Conservation (phyloP, 208 protist species). For the Acanthamoeba triangularis region DNA sequence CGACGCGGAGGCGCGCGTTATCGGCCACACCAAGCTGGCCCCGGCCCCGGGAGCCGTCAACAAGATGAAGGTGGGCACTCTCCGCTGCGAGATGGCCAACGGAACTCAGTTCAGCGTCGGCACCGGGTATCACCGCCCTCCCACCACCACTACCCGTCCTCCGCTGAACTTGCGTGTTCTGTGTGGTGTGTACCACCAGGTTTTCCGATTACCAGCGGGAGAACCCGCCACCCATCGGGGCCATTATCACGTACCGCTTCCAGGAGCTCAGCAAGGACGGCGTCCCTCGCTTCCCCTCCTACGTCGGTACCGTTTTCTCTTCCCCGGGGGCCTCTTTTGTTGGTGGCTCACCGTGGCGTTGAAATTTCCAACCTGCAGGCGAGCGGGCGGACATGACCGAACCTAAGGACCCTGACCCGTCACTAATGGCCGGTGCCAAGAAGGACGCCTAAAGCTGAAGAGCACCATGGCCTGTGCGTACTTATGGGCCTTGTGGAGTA, state of each 20-base stretch:
- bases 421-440: background rate
- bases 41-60: constrained; percentile 86
- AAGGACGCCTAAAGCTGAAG: background rate
- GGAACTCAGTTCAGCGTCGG: constrained; percentile 88
- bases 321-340: background rate
- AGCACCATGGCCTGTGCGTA: too few relatives aligned
- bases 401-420: constrained; percentile 31
- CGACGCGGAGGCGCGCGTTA: constrained; percentile 88
- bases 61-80: constrained; percentile 79
- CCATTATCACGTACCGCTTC: constrained; percentile 89
- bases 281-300: constrained; percentile 88
- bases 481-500: background rate
- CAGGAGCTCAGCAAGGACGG: constrained; percentile 87
- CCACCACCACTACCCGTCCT: too few relatives aligned
- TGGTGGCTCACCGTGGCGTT: background rate
- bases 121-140: constrained; percentile 63
- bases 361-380: too few relatives aligned
- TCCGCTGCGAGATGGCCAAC: constrained; percentile 84
- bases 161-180: background rate
- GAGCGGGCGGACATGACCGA: constrained; percentile 68
- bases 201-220: constrained; percentile 84
- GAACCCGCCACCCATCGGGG: constrained; percentile 85
- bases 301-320: constrained; percentile 75
- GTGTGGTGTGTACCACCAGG: background rate
- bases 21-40: constrained; percentile 82